Conservation (phyloP, 768 basidiomycete genomes). For the Cyathus striatus region DNA sequence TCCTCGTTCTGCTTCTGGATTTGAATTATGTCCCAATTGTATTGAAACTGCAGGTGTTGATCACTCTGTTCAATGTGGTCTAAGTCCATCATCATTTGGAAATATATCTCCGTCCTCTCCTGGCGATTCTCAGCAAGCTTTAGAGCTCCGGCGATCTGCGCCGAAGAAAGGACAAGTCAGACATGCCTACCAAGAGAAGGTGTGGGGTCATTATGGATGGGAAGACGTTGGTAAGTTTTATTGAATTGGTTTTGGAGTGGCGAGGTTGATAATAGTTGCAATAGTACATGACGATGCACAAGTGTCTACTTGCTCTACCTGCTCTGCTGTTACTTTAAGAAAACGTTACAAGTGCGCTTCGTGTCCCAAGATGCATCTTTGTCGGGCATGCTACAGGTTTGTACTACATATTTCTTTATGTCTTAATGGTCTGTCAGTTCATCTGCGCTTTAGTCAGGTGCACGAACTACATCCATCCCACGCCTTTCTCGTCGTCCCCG, state of each 20-base stretch:
- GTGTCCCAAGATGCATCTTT: conserved; percentile 77
- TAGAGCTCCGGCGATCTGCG: conserved; percentile 61
- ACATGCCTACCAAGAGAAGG: conserved; percentile 83
- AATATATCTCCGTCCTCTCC: conserved; percentile 43
- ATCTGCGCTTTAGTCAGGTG: conserved; percentile 54
- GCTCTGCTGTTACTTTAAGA: conserved; percentile 50
- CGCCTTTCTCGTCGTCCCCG: conserved; percentile 79
- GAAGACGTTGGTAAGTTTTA: conserved; percentile 78
- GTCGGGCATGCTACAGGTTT: conserved; percentile 79
- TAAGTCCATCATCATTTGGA: conserved; percentile 35
- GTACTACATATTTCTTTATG: conserved; percentile 6
- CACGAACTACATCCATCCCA: conserved; percentile 90
- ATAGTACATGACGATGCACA: conserved; percentile 64
- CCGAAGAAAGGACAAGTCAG: conserved; percentile 76
- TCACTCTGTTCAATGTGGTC: conserved; percentile 65
- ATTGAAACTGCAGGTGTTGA: conserved; percentile 72
- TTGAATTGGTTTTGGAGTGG: too few species aligned
- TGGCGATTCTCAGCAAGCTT: conserved; percentile 46
- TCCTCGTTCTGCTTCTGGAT: conserved; percentile 39
- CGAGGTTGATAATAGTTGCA: too few species aligned
- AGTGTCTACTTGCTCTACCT: conserved; percentile 76
- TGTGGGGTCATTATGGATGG: conserved; percentile 84
- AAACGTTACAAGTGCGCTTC: conserved; percentile 83
- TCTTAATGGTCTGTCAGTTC: conserved; percentile 2
- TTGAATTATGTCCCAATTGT: conserved; percentile 82